These are phyloP conservation scores for Colletotrichum tanaceti DNA, from an alignment of 2,329 filamentous ascomycete genomes.

Conservation along the genomic window DNA sequence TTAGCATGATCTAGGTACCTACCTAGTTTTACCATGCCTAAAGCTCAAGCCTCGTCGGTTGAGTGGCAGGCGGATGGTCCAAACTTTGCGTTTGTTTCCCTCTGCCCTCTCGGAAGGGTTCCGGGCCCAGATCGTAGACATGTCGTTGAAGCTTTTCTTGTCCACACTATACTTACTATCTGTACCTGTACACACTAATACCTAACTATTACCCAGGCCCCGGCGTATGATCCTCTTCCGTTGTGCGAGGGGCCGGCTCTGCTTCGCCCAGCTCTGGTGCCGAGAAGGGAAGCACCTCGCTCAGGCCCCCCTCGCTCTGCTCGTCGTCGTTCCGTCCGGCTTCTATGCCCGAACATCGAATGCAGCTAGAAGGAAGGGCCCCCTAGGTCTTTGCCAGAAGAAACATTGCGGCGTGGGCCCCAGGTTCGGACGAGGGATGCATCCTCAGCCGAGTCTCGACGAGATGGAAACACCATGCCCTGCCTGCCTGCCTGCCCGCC, in stretches of 20 bases:
- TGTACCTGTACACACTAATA: no score
- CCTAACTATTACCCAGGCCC: no score
- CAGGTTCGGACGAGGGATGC: slow-evolving; percentile 10
- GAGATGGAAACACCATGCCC: neutral
- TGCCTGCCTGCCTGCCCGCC: no score
- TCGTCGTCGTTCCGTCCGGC: neutral
- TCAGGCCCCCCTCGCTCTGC: neutral
- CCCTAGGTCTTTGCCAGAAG: neutral
- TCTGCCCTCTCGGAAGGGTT: neutral
- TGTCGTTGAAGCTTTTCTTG: neutral
- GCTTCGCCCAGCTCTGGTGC: neutral
- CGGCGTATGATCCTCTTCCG: neutral
- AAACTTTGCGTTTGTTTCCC: neutral
- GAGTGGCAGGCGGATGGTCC: neutral
- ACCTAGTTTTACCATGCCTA: neutral
- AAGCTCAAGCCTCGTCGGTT: neutral
- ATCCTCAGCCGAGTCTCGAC: slow-evolving; percentile 15
- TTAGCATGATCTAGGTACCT: neutral
- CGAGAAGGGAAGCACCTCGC: neutral
- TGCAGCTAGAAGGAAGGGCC: neutral
- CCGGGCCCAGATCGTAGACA: neutral
- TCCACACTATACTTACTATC: no score
- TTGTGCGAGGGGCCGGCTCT: neutral
- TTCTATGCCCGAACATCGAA: slow-evolving; percentile 9
- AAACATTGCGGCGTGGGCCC: neutral